Evolutionary conservation across 2,329 filamentous ascomycete species (phyloP).

Genomic region (Botrytis aclada): DNA sequence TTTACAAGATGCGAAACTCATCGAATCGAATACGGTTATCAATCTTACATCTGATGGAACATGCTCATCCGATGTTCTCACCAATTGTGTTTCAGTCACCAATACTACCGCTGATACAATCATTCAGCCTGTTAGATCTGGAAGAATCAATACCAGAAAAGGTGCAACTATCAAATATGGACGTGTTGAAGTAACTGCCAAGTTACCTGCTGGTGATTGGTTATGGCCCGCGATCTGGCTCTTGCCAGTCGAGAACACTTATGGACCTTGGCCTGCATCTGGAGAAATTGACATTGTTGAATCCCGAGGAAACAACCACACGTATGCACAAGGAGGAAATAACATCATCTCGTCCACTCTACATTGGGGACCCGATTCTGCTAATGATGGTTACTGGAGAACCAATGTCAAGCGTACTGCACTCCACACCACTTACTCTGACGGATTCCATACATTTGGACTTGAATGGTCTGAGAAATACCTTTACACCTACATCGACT

Average conservation of each 20-base stretch:
- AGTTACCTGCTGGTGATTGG: conserved; percentile 77
- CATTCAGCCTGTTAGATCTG: conserved; percentile 74
- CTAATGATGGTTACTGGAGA: conserved; percentile 77
- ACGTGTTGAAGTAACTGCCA: conserved; percentile 74
- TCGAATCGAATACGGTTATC: conserved; percentile 64
- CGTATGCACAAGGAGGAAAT: conserved; percentile 73
- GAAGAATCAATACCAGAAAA: conserved; percentile 71
- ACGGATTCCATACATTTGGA: conserved; percentile 71
- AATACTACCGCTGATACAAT: conserved; percentile 76
- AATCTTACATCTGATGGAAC: conserved; percentile 63
- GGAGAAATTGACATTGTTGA: conserved; percentile 85
- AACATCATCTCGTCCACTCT: conserved; percentile 76
- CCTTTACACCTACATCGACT: conserved; percentile 82
- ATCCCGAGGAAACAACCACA: conserved; percentile 77
- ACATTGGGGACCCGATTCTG: conserved; percentile 74
- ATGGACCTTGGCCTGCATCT: conserved; percentile 74
- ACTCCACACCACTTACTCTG: conserved; percentile 70
- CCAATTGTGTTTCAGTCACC: conserved; percentile 66
- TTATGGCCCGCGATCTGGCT: conserved; percentile 93
- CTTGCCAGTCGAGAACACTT: conserved; percentile 69
- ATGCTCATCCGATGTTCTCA: conserved; percentile 61
- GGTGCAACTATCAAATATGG: conserved; percentile 74
- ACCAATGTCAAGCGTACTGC: conserved; percentile 75
- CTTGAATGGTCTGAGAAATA: conserved; percentile 88
- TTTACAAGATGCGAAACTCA: conserved; percentile 63